Percentiles rank a stretch among this genome's conserved stretches.
Conservation (phyloP, 208 protist species). For the Acanthamoeba sp. region DNA sequence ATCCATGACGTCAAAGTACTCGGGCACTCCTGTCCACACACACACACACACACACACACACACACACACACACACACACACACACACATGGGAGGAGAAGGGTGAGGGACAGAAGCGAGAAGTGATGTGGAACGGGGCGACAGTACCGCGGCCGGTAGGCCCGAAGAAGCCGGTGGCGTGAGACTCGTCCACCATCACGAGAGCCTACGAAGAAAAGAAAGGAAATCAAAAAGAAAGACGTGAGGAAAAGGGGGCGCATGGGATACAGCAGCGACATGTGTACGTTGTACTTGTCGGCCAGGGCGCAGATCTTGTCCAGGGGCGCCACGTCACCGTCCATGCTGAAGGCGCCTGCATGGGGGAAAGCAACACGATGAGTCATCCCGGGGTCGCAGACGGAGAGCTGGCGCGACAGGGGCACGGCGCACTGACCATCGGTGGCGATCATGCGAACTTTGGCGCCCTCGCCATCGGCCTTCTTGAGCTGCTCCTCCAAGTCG, state of each 20-base stretch:
- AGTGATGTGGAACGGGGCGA: background rate
- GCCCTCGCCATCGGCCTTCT: constrained; percentile 82
- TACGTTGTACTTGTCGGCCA: constrained; percentile 90
- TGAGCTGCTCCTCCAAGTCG: constrained; percentile 90
- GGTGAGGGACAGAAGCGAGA: too few species aligned
- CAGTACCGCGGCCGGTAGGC: constrained; percentile 84
- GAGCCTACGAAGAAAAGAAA: constrained; percentile 59
- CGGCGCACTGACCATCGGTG: constrained; percentile 90
- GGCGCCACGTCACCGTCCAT: constrained; percentile 94
- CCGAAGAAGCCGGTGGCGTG: constrained; percentile 93
- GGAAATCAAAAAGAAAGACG: too few species aligned
- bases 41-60: too few species aligned
- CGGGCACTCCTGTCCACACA: constrained; percentile 75
- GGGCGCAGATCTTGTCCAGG: constrained; percentile 89
- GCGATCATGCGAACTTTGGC: constrained; percentile 90
- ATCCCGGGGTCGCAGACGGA: too few species aligned
- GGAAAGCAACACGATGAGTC: too few species aligned
- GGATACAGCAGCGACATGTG: too few species aligned
- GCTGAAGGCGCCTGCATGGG: constrained; percentile 74
- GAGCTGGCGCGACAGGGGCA: background rate
- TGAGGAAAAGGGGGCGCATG: too few species aligned
- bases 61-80: too few species aligned
- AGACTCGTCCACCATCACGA: constrained; percentile 92
- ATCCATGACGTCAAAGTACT: constrained; percentile 87
- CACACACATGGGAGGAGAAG: too few species aligned